Percentiles rank a stretch among this genome's conserved stretches.
Evolutionary conservation across 2,329 filamentous ascomycete species (phyloP).

Genomic region (Triangularia setosa): DNA sequence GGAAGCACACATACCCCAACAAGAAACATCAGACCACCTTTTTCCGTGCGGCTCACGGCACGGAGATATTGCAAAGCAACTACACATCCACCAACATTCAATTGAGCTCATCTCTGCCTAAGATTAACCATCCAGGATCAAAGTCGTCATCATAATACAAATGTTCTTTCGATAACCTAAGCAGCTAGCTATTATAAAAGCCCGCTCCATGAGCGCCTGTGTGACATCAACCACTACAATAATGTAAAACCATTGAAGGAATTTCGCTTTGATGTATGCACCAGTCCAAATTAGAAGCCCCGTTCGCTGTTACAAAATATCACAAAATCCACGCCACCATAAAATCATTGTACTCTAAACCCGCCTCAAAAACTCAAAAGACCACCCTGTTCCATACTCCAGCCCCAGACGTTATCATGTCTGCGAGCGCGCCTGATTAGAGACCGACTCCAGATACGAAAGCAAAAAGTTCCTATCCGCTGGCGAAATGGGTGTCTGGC

Average conservation of each 20-base stretch:
- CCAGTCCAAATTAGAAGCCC: background rate
- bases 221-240: background rate
- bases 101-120: background rate
- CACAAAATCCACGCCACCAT: background rate
- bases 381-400: background rate
- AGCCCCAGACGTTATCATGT: background rate
- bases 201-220: background rate
- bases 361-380: background rate
- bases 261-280: background rate
- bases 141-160: background rate
- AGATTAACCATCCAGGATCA: background rate
- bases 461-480: constrained; percentile 74
- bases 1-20: background rate
- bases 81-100: background rate
- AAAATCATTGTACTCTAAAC: background rate
- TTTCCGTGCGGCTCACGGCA: background rate
- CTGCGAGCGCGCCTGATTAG: constrained; percentile 14
- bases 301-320: background rate
- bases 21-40: background rate
- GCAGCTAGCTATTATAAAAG: background rate
- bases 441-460: constrained; percentile 59
- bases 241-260: background rate
- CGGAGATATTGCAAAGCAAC: background rate
- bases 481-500: constrained; percentile 57
- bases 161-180: background rate